Evolutionary conservation across 106 monocot genomes (phyloP).

Genomic region (Hemerocallis citrina): DNA sequence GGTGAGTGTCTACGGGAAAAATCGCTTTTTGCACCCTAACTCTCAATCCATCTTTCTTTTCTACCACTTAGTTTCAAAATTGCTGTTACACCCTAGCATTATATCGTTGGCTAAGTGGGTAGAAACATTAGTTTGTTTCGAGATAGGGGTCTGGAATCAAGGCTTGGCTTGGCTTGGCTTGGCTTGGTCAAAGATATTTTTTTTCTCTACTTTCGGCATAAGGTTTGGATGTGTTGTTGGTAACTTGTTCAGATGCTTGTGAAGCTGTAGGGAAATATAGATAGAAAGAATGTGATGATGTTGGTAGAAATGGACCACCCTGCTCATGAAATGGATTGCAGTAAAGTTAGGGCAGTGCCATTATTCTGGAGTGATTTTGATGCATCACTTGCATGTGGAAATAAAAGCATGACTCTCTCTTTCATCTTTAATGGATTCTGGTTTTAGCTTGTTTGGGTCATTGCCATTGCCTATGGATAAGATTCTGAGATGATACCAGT

Average conservation of each 20-base stretch:
- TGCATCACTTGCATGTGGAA: background rate
- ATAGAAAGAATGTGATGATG: slow-evolving; percentile 3
- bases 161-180: too few species aligned
- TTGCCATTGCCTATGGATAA: background rate
- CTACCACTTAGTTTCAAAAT: too few species aligned
- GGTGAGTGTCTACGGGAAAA: too few species aligned
- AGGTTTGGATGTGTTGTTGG: background rate
- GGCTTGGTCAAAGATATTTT: background rate
- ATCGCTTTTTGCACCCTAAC: too few species aligned
- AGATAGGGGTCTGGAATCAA: too few species aligned
- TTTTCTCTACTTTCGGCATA: background rate
- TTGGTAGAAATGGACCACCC: background rate
- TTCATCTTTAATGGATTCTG: background rate
- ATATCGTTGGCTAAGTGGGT: too few species aligned
- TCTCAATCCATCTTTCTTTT: too few species aligned
- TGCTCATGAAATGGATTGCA: background rate
- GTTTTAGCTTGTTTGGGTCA: background rate
- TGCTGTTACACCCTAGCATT: too few species aligned
- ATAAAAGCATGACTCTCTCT: background rate
- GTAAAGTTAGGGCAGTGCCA: background rate
- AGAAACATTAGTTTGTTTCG: too few species aligned
- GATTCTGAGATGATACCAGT: background rate
- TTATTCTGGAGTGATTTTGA: background rate
- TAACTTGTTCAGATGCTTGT: background rate
- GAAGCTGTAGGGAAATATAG: background rate